Conservation (phyloP, 192 early-diverging fungal species). For the Coemansia sp. region DNA sequence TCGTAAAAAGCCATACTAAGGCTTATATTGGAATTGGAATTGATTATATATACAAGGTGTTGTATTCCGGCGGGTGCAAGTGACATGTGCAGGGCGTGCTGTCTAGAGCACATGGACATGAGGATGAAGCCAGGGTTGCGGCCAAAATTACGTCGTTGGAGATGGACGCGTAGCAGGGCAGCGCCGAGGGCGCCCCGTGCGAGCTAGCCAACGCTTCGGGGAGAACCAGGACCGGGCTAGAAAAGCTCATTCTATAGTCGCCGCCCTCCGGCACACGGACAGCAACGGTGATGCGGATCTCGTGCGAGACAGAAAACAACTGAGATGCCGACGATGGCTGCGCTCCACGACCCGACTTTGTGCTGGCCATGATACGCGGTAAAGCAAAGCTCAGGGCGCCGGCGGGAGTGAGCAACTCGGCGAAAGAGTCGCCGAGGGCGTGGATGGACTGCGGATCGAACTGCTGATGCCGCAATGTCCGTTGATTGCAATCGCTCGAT, state of each 20-base stretch:
- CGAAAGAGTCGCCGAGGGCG: slow-evolving; percentile 39
- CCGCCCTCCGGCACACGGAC: slow-evolving; percentile 9
- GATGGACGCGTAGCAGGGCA: slow-evolving; percentile 36
- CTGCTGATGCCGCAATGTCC: background rate
- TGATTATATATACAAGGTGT: background rate
- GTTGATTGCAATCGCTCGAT: background rate
- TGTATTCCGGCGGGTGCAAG: background rate
- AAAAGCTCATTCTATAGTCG: slow-evolving; percentile 13
- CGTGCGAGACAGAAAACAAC: slow-evolving; percentile 36
- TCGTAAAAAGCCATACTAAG: background rate
- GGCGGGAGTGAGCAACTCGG: slow-evolving; percentile 21
- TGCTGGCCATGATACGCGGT: background rate
- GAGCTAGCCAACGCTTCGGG: slow-evolving; percentile 22
- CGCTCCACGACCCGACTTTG: background rate
- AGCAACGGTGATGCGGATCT: slow-evolving; percentile 14
- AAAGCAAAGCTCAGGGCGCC: slow-evolving; percentile 16
- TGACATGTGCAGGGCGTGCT: background rate
- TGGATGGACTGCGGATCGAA: slow-evolving; percentile 35
- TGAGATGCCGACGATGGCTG: slow-evolving; percentile 34
- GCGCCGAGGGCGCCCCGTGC: slow-evolving; percentile 2
- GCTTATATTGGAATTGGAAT: background rate
- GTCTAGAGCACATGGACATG: background rate
- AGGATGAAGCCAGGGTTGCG: background rate
- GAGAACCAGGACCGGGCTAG: slow-evolving; percentile 27
- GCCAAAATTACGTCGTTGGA: slow-evolving; percentile 32